Evolutionary conservation across 768 basidiomycete genomes (phyloP), one percentile per base, ranked within the genome.

Genomic region (Amanita thiersii): DNA sequence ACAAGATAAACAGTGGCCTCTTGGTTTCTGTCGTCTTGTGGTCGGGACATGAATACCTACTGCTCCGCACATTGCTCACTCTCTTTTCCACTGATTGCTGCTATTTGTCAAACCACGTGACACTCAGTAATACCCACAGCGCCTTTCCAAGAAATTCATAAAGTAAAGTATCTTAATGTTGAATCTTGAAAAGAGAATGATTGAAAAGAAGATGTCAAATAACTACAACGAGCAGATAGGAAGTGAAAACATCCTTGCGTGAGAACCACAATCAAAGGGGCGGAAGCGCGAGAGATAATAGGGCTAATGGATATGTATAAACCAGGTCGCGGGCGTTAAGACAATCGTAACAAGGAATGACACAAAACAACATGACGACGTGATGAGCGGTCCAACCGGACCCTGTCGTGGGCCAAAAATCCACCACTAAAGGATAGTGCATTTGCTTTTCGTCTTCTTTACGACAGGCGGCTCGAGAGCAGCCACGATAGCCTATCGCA

Each of bases 391-490:
- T 3, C 18, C 21, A 37, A 29, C 26, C 29, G 14, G 33, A 17
- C 17, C 33, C n/a, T 14, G 33, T 35, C 33, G 33, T 35, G 15
- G 33, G 26, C 28, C 10, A 28, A 20, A 34, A 17, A 23, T 32
- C 20, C 25, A 36, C 40, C 18, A 51, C 81, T 74, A 98, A 60
- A 90, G 75, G 60, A 97, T 75, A 61, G 88, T 72, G 77, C 93
- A 97, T 62, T 75, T 81, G 53, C 55, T 65, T 67, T 60, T 78
- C 71, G 74, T 80, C 70, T 73, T 73, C 70, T 80, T 96, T 59
- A 88, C 73, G 50, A 94, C 83, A 52, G 96, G 96, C 38, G 96
- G 96, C 61, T 99, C 94, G 49, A 98, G 80, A 8, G 94, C 96
- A 54, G 94, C 94, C 46, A 98, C 96, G 56, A 99, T 98, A 40